A percentile compares a stretch with the other conserved stretches of the same genome.
Evolutionary conservation across 371 early-diverging fungal species (phyloP).

Genomic region (Mycotypha africana): DNA sequence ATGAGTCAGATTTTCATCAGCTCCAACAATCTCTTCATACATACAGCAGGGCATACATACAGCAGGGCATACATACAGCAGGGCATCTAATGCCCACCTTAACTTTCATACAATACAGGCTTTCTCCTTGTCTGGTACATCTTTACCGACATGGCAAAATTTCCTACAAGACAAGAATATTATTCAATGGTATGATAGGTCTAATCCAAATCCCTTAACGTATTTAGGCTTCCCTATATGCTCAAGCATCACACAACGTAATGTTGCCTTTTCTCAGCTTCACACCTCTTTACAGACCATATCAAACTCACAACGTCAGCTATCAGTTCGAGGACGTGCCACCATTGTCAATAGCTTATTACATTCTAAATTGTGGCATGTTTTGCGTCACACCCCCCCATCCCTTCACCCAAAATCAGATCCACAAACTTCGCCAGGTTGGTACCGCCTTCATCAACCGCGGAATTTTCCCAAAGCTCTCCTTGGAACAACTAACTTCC

Average conservation of each 20-base stretch:
- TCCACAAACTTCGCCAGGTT: not conserved
- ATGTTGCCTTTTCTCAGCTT: not conserved
- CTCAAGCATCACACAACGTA: not conserved
- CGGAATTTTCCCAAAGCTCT: not conserved
- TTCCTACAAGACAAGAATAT: slow-evolving; percentile 69
- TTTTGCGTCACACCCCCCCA: not conserved
- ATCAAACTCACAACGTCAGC: slow-evolving; percentile 3
- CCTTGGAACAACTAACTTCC: not conserved
- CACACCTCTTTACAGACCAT: not conserved
- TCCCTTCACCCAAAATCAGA: not conserved
- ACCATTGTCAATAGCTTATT: slow-evolving; percentile 13
- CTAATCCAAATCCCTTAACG: not conserved
- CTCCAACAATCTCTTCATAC: not conserved
- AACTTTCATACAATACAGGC: too few relatives aligned
- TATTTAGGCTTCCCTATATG: slow-evolving; percentile 13
- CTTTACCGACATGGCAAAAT: slow-evolving; percentile 46
- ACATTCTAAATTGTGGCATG: slow-evolving; percentile 12
- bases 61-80: too few relatives aligned
- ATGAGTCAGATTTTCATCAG: too few relatives aligned
- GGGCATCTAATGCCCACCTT: too few relatives aligned
- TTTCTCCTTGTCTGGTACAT: not conserved
- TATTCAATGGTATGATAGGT: slow-evolving; percentile 1
- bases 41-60: too few relatives aligned
- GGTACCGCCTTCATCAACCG: not conserved
- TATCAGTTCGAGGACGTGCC: slow-evolving; percentile 11